Evolutionary conservation across 2,329 filamentous ascomycete species (phyloP).

Genomic region (Ceratocystis smalleyi): DNA sequence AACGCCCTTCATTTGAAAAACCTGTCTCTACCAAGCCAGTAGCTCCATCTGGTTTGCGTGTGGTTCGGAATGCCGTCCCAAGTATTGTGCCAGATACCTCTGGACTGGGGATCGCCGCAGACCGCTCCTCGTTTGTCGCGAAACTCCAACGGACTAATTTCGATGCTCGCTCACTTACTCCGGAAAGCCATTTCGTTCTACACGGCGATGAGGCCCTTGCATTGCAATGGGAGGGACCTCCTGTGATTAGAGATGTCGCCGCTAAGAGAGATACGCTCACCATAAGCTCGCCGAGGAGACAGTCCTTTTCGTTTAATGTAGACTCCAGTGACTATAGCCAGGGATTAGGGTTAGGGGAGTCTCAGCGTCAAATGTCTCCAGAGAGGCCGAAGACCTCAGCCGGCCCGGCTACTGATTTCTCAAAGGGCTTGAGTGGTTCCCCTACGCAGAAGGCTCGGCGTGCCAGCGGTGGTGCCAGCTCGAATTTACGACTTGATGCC

Average conservation of each 20-base stretch:
- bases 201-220: slow-evolving; percentile 26
- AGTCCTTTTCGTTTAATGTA: slow-evolving; percentile 35
- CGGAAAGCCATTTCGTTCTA: slow-evolving; percentile 11
- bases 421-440: not conserved
- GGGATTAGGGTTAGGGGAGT: not conserved
- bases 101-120: not conserved
- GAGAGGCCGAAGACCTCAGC: slow-evolving; percentile 14
- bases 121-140: slow-evolving; percentile 5
- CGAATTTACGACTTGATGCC: slow-evolving; percentile 7
- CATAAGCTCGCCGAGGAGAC: slow-evolving; percentile 30
- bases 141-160: slow-evolving; percentile 1
- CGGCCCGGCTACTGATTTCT: slow-evolving; percentile 1
- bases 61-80: slow-evolving; percentile 14
- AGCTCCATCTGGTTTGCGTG: slow-evolving; percentile 13
- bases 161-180: slow-evolving; percentile 11
- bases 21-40: slow-evolving; percentile 9
- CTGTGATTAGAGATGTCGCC: slow-evolving; percentile 33
- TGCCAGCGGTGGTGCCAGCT: not conserved
- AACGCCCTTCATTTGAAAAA: slow-evolving; percentile 15
- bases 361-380: not conserved
- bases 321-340: not conserved
- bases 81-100: slow-evolving; percentile 10
- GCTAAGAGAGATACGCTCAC: slow-evolving; percentile 38
- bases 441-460: not conserved
- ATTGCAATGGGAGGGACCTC: slow-evolving; percentile 22